Evolutionary conservation across 1,139 yeast genomes (phyloP), one percentile per base, ranked within the genome.

Genomic region (Kluyveromyces sp.): DNA sequence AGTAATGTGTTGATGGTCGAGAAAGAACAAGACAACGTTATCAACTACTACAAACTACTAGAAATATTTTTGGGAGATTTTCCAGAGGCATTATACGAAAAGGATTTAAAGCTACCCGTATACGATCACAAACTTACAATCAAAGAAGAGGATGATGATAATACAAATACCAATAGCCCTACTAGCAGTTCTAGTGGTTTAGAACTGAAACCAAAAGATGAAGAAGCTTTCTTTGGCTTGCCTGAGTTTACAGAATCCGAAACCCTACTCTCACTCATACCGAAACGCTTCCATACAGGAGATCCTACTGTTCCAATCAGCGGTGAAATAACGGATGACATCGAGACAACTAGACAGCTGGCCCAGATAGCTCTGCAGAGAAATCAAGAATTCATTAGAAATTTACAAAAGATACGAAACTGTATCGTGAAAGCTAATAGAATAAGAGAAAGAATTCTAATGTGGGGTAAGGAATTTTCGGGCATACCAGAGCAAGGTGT

Each of bases 31-130:
- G 73, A 75, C 34, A 83, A 81, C 39, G 83, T 86, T 26, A 79
- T 82, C 50, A 78, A 81, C 64, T 71, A 89, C 50, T 77, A 84
- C 44, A 78, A 79, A 55, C 69, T 90, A 42, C 73, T 90, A 66
- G 87, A 83, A 52, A 81, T 85, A 1, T 79, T 90, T 59, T 72
- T 89, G 46, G 96, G 97, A 7, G 97, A 90, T 59, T 92, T 87
- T 63, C 86, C 95, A 60, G 74, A 73, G 44, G 79, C 79, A 52
- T 66, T 83, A 37, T 70, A 81, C 37, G 89, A 77, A 49, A 79
- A 77, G 34, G 78, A 78, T 48, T 65, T 89, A 63, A 78, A 80
- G 29, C 71, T 89, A 43, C 83, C 87, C 2, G 72, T 69, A 30
- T 85, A 86, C 60, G 86, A 86, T 60, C 89, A 83, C 57, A 79